A percentile compares a stretch with the other conserved stretches of the same genome.
Evolutionary conservation across 108 stramenopile species (phyloP).

Genomic region (Phaeodactylum tricornutum): DNA sequence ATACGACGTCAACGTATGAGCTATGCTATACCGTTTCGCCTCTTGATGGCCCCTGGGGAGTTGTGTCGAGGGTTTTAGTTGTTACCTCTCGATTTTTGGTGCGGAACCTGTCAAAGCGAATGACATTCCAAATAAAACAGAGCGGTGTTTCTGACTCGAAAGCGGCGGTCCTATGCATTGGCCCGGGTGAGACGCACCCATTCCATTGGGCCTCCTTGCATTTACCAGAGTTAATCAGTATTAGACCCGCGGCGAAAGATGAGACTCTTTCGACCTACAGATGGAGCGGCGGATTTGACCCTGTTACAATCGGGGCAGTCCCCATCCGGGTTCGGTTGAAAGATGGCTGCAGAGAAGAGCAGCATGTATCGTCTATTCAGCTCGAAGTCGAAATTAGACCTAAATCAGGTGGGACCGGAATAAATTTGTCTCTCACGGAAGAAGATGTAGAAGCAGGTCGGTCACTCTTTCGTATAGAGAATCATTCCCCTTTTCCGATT

Average conservation of each 20-base stretch:
- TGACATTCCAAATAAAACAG: constrained; percentile 53
- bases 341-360: not conserved
- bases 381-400: constrained; percentile 36
- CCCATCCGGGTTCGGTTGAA: constrained; percentile 30
- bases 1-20: constrained; percentile 21
- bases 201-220: constrained; percentile 61
- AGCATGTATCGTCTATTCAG: constrained; percentile 8
- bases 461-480: constrained; percentile 60
- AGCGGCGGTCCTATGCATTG: constrained; percentile 16
- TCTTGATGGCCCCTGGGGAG: constrained; percentile 58
- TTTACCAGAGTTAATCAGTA: constrained; percentile 45
- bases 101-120: constrained; percentile 36
- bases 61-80: constrained; percentile 41
- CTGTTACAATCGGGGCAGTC: constrained; percentile 48
- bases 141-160: constrained; percentile 34
- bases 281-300: constrained; percentile 74
- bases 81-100: constrained; percentile 52
- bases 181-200: constrained; percentile 29
- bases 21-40: constrained; percentile 46
- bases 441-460: constrained; percentile 47
- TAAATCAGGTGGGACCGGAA: constrained; percentile 53
- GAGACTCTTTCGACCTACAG: constrained; percentile 8
- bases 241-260: constrained; percentile 15
- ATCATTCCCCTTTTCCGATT: constrained; percentile 51
- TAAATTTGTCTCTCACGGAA: constrained; percentile 46